Conservation (phyloP, 768 basidiomycete species). For the Tulasnella sp. region DNA sequence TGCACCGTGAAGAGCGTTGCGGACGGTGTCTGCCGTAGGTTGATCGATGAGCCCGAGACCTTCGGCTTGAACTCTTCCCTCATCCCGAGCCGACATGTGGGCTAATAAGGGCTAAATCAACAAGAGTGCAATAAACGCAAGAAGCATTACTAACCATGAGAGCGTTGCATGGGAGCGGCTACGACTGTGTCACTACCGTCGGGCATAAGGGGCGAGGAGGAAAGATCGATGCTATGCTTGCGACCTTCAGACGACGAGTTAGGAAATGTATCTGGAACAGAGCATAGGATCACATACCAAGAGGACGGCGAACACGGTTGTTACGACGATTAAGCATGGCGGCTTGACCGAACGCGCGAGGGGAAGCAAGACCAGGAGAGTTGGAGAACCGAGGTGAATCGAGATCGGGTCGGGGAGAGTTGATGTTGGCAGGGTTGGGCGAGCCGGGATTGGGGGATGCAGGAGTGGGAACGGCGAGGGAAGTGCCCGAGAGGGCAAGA, state of each 20-base stretch:
- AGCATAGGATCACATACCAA: background rate
- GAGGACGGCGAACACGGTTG: background rate
- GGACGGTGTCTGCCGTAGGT: background rate
- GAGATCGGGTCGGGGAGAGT: background rate
- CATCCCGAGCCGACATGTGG: background rate
- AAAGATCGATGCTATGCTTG: background rate
- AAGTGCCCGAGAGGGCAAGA: constrained; percentile 3
- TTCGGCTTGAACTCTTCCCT: background rate
- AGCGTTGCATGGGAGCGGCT: background rate
- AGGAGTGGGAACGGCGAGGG: constrained; percentile 8
- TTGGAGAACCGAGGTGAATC: background rate
- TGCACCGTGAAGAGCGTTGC: background rate
- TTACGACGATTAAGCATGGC: background rate
- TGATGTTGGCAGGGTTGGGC: background rate
- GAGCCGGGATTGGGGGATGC: constrained; percentile 3
- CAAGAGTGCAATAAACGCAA: background rate
- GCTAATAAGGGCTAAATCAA: background rate
- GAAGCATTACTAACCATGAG: background rate
- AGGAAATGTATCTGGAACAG: background rate
- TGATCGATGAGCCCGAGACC: background rate
- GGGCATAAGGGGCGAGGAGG: background rate
- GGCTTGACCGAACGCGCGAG: background rate
- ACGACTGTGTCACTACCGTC: background rate
- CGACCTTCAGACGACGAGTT: background rate
- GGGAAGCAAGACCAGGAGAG: background rate